These are phyloP conservation scores for Plantago elongata DNA, from an alignment of 257 asterid species.

Conservation along the genomic window DNA sequence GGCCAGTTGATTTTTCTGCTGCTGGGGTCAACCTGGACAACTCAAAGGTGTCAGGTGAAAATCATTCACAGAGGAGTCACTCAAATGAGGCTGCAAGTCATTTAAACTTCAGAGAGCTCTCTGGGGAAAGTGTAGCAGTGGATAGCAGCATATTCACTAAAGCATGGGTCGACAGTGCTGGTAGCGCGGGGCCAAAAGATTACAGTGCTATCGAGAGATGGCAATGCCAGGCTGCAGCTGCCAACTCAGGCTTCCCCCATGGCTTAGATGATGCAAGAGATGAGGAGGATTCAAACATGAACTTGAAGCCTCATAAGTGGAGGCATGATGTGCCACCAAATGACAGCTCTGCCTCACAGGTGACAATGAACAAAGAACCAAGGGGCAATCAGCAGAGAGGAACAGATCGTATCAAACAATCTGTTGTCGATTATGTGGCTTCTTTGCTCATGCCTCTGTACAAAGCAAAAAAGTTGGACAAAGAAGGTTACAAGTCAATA, in stretches of 20 bases:
- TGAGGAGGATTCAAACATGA: conserved; percentile 78
- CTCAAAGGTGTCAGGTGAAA: conserved; percentile 58
- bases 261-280: conserved; percentile 55
- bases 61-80: conserved; percentile 60
- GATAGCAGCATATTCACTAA: conserved; percentile 79
- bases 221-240: conserved; percentile 99
- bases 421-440: conserved; percentile 91
- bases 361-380: conserved; percentile 48
- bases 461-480: conserved; percentile 88
- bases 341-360: conserved; percentile 80
- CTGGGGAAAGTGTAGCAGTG: conserved; percentile 84
- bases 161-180: conserved; percentile 97
- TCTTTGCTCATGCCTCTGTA: conserved; percentile 97
- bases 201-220: conserved; percentile 97
- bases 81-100: conserved; percentile 75
- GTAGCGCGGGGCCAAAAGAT: conserved; percentile 80
- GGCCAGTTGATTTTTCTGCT: conserved; percentile 98
- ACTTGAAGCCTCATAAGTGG: conserved; percentile 37
- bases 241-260: conserved; percentile 73
- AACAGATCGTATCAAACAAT: conserved; percentile 73
- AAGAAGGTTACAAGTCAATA: conserved; percentile 83
- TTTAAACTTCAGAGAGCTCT: conserved; percentile 70
- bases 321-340: conserved; percentile 45
- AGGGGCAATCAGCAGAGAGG: conserved; percentile 67
- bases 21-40: conserved; percentile 76